Base-by-base conservation (phyloP, 352 stramenopile genomes). In the Halophytophthora polymorphica region DNA sequence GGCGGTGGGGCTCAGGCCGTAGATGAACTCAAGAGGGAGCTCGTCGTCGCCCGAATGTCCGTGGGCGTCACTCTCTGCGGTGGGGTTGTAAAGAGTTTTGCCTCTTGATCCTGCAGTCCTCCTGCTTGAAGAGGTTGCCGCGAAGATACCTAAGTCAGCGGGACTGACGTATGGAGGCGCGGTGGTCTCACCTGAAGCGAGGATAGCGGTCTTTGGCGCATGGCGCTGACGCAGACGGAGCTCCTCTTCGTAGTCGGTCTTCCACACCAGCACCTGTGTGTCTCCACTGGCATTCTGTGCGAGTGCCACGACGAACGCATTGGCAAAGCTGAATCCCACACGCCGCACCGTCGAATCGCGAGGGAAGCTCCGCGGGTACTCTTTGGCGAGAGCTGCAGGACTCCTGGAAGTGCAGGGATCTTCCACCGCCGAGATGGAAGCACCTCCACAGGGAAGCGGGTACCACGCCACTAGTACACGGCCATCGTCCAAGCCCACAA, bases 201-300 rank as follows among this genome's bases (percentile, higher is more conserved):
- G 37, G 13, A 53, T 39, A 25, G 35, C 22, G 15, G 60, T 48
- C 44, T 69, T 69, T 22, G 60, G 7, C 0, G 60, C 55, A 36
- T 64, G 61, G 2, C 65, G 65, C 39, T 71, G 61, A 7, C 53
- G 63, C 36, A 82, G 54, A 21, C 57, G 66, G 15, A 88, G 12
- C 48, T 93, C 83, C 4, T 88, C 71, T 43, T 88, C 66, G 44
- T 83, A 86, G 45, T 93, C 83, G 0, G 81, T 91, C 29, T 73
- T 74, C 86, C 83, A 96, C 33, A 91, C 52, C 12, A 89, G 41
- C 5, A 86, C 51, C 17, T 79, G 61, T 3, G 56, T 58, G 2
- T 77, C 65, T 0, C 62, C 64, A 17, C 53, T 69, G 1, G 51
- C 47, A 49, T 73, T 70, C 3, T 51, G 52, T 21, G 67, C 77